Evolutionary conservation across 73 alveolate genomes (phyloP), one percentile per base, ranked within the genome.

Genomic region (Durusdinium trenchii): DNA sequence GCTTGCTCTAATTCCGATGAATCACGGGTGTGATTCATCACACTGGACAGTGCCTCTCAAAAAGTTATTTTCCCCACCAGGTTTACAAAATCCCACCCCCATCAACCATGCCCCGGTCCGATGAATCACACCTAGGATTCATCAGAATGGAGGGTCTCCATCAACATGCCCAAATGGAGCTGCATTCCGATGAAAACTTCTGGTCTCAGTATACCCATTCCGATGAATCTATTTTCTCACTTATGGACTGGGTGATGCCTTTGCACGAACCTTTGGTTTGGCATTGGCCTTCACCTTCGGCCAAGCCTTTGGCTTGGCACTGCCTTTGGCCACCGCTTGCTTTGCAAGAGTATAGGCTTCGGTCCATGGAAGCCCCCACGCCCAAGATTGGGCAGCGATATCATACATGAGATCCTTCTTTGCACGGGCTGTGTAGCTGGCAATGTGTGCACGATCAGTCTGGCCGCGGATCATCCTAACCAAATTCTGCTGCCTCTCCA

Each of bases 41-140:
- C 35, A n/a, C 48, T 69, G 12, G 48, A 48, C 5, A 23, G 6
- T 4, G 23, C 50, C 82, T 5, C 30, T 16, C 23, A 4, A 28
- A 28, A 69, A 3, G 2, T n/a, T 6, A 30, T 3, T 2, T 48
- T 4, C 48, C 46, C 9, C 9, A 69, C 4, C 9, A 6, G 35
- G 30, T 69, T 5, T 23, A 6, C 6, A 3, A 69, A 69, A 69
- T n/a, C 5, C 50, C 20, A n/a, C 30, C 2, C 5, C 38, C 5
- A 35, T 2, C 23, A 6, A 16, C 38, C 28, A 48, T 2, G 12
- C 46, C 50, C 28, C 30, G 32, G 47, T 69, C 20, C 50, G 82
- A 69, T 69, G 82, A 69, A 69, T n/a, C 50, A 45, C 30, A 69
- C 82, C 82, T 69, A 69, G 82, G 82, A 69, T 69, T 35, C 82